A percentile compares a stretch with the other conserved stretches of the same genome.
Conservation (phyloP, 23 red algal genomes). For the Agarophyton chilense region DNA sequence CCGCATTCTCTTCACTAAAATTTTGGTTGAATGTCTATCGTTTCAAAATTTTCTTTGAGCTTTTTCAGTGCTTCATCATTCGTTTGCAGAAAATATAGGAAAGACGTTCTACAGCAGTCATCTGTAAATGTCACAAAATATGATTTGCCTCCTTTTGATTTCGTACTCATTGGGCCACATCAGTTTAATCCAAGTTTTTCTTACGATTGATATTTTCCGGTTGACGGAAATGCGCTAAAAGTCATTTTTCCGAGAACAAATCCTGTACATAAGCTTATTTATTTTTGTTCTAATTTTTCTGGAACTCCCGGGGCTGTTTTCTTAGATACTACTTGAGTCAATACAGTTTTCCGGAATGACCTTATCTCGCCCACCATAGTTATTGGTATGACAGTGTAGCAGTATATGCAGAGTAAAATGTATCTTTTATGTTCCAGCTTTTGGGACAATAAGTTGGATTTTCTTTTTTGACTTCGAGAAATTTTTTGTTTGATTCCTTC, state of each 20-base stretch:
- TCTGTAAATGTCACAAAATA: slow-evolving; percentile 56
- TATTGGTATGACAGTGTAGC: background rate
- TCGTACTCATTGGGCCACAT: slow-evolving; percentile 20
- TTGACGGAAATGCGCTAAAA: background rate
- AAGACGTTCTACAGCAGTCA: background rate
- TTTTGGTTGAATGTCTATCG: slow-evolving; percentile 11
- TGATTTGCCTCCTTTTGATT: slow-evolving; percentile 6
- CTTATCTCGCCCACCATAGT: background rate
- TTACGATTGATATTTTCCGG: background rate
- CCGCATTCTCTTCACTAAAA: slow-evolving; percentile 3
- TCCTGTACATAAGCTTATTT: background rate
- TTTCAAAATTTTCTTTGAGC: background rate
- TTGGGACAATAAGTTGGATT: background rate
- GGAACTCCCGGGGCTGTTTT: background rate
- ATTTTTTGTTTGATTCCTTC: background rate
- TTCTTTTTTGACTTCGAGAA: background rate
- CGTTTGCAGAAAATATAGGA: slow-evolving; percentile 1
- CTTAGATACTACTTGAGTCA: background rate
- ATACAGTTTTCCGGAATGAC: background rate
- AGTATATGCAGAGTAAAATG: background rate
- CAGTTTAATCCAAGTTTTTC: slow-evolving; percentile 24
- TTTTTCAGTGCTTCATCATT: slow-evolving; percentile 16
- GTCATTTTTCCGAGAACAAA: slow-evolving; percentile 4
- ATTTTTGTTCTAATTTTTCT: slow-evolving; percentile 10
- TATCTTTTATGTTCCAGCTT: background rate